A percentile compares a stretch with the other conserved stretches of the same genome.
Evolutionary conservation across 2,329 filamentous ascomycete genomes (phyloP).

Genomic region (Cercospora sojina): DNA sequence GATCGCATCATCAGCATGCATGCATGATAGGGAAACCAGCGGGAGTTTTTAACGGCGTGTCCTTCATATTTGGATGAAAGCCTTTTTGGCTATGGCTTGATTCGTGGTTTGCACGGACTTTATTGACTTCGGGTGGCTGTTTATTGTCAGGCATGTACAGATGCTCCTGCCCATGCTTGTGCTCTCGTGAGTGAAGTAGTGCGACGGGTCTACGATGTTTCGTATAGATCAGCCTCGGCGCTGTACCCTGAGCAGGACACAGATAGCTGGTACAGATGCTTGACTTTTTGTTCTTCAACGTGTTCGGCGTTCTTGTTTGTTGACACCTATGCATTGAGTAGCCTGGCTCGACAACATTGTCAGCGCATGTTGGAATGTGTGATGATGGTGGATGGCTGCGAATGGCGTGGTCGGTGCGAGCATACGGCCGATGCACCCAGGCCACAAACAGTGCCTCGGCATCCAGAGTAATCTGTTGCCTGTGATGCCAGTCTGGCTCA

Average conservation of each 20-base stretch:
- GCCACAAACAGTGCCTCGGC: conserved; percentile 3
- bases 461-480: not conserved
- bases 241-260: conserved; percentile 17
- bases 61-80: not conserved
- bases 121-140: not conserved
- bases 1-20: conserved; percentile 1
- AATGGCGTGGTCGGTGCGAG: not conserved
- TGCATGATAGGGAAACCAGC: conserved; percentile 1
- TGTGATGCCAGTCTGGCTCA: not conserved
- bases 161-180: conserved; percentile 5
- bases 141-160: conserved; percentile 16
- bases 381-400: not conserved
- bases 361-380: not conserved
- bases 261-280: conserved; percentile 18
- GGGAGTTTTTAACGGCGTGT: not conserved
- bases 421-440: not conserved
- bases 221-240: conserved; percentile 13
- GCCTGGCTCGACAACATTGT: not conserved
- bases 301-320: not conserved
- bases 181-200: conserved; percentile 1
- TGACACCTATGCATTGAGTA: not conserved
- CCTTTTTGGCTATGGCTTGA: conserved; percentile 11
- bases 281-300: not conserved
- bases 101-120: not conserved
- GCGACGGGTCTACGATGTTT: conserved; percentile 1